phyloP scores from a whole-genome alignment of 345 rosid genomes.

The Gossypium bickii region DNA sequence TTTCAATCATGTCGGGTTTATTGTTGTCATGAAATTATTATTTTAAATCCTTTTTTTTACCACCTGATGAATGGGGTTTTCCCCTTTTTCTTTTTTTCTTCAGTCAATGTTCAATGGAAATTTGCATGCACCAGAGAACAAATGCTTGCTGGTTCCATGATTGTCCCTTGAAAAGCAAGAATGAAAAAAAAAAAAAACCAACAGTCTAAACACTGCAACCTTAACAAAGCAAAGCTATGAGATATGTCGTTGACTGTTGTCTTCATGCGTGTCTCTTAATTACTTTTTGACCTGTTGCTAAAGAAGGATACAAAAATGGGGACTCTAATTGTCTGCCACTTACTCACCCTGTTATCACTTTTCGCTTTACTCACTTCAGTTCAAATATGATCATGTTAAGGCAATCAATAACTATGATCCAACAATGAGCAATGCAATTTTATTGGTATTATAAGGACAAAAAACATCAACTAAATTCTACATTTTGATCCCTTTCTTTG shows the following conservation, averaged over 20 bases:
- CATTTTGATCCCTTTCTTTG: background rate
- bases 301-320: conserved; percentile 15
- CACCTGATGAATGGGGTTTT: too few relatives aligned
- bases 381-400: background rate
- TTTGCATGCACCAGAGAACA: background rate
- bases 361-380: too few relatives aligned
- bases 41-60: too few relatives aligned
- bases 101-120: too few relatives aligned
- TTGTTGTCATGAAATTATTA: background rate
- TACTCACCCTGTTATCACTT: background rate
- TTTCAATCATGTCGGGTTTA: background rate
- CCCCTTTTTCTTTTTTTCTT: too few relatives aligned
- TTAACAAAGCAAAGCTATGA: background rate
- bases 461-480: background rate
- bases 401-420: too few relatives aligned
- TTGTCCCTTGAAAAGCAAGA: background rate
- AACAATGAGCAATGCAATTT: too few relatives aligned
- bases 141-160: background rate
- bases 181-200: background rate
- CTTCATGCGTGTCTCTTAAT: background rate
- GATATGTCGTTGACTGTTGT: background rate
- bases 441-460: background rate
- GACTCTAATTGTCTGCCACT: conserved; percentile 33
- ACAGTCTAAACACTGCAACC: background rate
- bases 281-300: conserved; percentile 31